phyloP scores from a whole-genome alignment of 73 alveolate species.

The Blepharisma japonicum region DNA sequence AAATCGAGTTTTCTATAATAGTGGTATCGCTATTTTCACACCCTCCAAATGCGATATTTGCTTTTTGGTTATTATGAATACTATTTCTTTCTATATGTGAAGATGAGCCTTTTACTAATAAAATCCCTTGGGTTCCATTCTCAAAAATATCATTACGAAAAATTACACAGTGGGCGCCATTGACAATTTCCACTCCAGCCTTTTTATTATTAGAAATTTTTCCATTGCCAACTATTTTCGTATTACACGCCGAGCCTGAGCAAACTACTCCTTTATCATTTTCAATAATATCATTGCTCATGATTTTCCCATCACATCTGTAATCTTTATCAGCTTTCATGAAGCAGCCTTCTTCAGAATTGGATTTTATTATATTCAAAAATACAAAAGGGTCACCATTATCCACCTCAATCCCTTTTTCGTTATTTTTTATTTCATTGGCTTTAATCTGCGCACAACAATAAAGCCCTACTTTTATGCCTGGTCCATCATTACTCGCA shows the following conservation, averaged over 20 bases:
- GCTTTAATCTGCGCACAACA: constrained; percentile 56
- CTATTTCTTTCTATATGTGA: constrained; percentile 90
- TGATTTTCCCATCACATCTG: constrained; percentile 62
- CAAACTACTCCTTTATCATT: constrained; percentile 84
- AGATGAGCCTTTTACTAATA: constrained; percentile 85
- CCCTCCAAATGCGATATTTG: constrained; percentile 97
- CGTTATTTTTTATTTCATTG: constrained; percentile 58
- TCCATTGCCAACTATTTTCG: constrained; percentile 69
- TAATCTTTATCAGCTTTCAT: constrained; percentile 46
- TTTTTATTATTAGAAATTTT: constrained; percentile 75
- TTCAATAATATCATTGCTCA: constrained; percentile 58
- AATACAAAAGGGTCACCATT: constrained; percentile 61
- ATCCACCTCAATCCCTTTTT: constrained; percentile 55
- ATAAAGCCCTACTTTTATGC: constrained; percentile 57
- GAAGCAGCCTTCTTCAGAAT: constrained; percentile 55
- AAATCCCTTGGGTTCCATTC: constrained; percentile 86
- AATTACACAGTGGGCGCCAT: constrained; percentile 72
- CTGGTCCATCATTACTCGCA: constrained; percentile 61
- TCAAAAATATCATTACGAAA: constrained; percentile 68
- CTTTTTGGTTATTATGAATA: constrained; percentile 81
- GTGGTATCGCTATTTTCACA: constrained; percentile 75
- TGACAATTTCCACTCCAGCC: constrained; percentile 84
- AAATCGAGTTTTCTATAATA: constrained; percentile 75
- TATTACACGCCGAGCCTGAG: constrained; percentile 71
- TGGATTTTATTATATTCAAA: constrained; percentile 53